Evolutionary conservation across 441 rosid species (phyloP), one percentile per base, ranked within the genome.

Genomic region (Arabidopsis hybrid): DNA sequence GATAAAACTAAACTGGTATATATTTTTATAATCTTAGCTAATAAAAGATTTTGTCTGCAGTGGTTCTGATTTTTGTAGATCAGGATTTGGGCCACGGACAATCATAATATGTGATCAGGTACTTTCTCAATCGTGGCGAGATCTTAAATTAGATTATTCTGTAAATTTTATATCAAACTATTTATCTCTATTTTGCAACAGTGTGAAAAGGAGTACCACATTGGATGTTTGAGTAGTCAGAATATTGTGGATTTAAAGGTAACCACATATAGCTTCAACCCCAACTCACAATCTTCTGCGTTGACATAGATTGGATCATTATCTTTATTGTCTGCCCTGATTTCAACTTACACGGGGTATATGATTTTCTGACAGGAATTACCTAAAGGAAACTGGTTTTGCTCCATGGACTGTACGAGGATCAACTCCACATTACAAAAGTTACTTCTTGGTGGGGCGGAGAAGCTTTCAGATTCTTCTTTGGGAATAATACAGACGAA

Each of bases 151-250:
- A 57, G 4, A 49, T 45, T 13, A 39, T 49, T 66, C 53, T 59
- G 53, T 31, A 59, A 31, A 66, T 60, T 61, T 49, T 36, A 32
- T 36, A 69, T 45, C 32, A 65, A 67, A 34, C 60, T 56, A 69
- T 18, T 29, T 60, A 14, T 46, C 47, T 67, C 13, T 66, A 8
- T 42, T 76, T 35, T 74, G 74, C 77, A 52, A 75, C 78, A 95
- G 99, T 95, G 99, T 49, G 99, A 95, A 81, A 88, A 89, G 82
- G 99, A 95, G 83, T 91, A 85, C 84, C 99, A 95, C 80, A 92
- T 95, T 69, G 98, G 98, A 47, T 95, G 99, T 81, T 78, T 95
- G 85, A 85, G 78, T 77, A 89, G 91, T 91, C 83, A 81, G 81
- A 74, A 87, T 72, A 93, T 93, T 78, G 82, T 90, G 84, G 55